Evolutionary conservation across 805 yeast species (phyloP).

Genomic region (Lipomyces japonicus): DNA sequence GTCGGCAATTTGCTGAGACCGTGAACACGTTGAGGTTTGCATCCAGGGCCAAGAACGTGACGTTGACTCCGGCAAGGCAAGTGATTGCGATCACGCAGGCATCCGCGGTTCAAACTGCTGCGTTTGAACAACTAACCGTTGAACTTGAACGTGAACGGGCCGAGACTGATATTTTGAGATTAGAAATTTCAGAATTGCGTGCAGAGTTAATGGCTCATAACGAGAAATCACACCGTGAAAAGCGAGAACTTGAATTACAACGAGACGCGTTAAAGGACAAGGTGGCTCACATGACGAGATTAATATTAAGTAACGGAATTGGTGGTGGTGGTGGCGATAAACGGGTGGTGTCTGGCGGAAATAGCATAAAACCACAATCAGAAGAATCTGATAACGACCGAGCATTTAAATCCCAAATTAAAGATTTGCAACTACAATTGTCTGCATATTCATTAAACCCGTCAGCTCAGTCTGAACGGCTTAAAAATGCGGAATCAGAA

Average conservation of each 20-base stretch:
- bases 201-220: conserved; percentile 9
- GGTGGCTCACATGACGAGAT: conserved; percentile 24
- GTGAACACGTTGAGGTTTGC: conserved; percentile 87
- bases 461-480: background rate
- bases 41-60: conserved; percentile 83
- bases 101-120: conserved; percentile 34
- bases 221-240: conserved; percentile 14
- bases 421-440: conserved; percentile 2
- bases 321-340: background rate
- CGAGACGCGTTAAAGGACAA: conserved; percentile 26
- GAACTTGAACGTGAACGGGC: conserved; percentile 60
- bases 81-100: conserved; percentile 40
- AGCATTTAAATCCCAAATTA: background rate
- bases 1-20: conserved; percentile 66
- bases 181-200: conserved; percentile 34
- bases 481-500: conserved; percentile 39
- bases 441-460: background rate
- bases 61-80: conserved; percentile 57
- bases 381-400: background rate
- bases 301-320: conserved; percentile 11
- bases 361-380: background rate
- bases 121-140: conserved; percentile 51
- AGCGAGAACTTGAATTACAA: conserved; percentile 25
- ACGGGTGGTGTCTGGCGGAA: background rate
- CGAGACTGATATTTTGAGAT: conserved; percentile 44